phyloP scores from a whole-genome alignment of 2,329 filamentous ascomycete genomes.

The Trichoderma sp. region DNA sequence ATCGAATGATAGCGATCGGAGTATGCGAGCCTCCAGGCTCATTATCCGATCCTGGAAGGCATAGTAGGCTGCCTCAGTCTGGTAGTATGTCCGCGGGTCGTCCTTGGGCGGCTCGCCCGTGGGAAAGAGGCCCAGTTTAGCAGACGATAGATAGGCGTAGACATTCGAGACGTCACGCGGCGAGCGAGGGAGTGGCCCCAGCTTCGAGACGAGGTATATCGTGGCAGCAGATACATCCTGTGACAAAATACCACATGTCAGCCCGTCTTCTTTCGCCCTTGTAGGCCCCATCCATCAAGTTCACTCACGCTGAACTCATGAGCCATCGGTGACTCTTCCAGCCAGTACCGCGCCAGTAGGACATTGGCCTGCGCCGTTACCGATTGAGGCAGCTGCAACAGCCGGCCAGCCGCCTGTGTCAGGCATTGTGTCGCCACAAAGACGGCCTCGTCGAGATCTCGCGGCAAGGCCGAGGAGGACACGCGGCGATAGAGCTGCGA shows the following conservation, averaged over 20 bases:
- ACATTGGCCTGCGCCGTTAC: slow-evolving; percentile 83
- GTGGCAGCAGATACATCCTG: slow-evolving; percentile 79
- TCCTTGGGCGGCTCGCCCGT: slow-evolving; percentile 32
- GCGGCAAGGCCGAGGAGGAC: slow-evolving; percentile 57
- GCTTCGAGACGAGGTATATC: slow-evolving; percentile 78
- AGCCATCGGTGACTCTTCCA: slow-evolving; percentile 53
- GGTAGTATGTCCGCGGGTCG: slow-evolving; percentile 59
- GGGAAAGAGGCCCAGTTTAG: slow-evolving; percentile 54
- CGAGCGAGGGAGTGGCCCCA: slow-evolving; percentile 71
- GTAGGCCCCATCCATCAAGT: neutral
- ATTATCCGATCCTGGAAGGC: slow-evolving; percentile 62
- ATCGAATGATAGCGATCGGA: slow-evolving; percentile 75
- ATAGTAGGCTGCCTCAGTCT: slow-evolving; percentile 71
- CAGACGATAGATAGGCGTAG: slow-evolving; percentile 74
- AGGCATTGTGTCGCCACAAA: slow-evolving; percentile 69
- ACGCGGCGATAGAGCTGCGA: slow-evolving; percentile 61
- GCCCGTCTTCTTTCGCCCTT: neutral
- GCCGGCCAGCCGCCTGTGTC: slow-evolving; percentile 73
- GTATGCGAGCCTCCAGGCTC: slow-evolving; percentile 70
- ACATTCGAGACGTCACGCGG: slow-evolving; percentile 80
- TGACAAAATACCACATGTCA: neutral
- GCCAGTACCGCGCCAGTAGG: slow-evolving; percentile 76
- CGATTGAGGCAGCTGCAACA: slow-evolving; percentile 81
- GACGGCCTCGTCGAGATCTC: slow-evolving; percentile 67
- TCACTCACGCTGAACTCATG: slow-evolving; percentile 54